Percentiles rank a stretch among this genome's conserved stretches.
These are phyloP conservation scores for Aspergillus oerlinghausenensis DNA, from an alignment of 2,329 filamentous ascomycete species.

Conservation along the genomic window DNA sequence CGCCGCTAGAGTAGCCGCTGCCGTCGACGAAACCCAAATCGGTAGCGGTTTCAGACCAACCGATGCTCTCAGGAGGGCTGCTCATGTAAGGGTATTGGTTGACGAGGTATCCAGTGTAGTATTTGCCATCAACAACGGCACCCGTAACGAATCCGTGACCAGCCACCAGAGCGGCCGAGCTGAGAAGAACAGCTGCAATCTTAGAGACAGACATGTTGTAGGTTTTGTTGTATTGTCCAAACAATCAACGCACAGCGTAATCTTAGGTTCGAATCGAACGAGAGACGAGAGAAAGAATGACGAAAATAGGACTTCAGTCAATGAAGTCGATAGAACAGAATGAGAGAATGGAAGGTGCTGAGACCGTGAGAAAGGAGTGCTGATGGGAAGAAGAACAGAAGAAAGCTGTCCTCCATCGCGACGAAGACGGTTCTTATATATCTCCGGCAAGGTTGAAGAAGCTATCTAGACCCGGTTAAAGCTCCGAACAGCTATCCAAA, in stretches of 20 bases:
- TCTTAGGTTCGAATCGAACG: conserved; percentile 15
- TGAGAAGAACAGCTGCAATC: conserved; percentile 29
- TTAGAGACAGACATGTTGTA: conserved; percentile 32
- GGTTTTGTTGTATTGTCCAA: conserved; percentile 7
- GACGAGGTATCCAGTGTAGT: conserved; percentile 40
- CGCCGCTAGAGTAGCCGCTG: conserved; percentile 41
- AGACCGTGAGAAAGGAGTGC: conserved; percentile 29
- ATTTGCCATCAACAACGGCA: conserved; percentile 32
- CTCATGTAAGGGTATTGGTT: conserved; percentile 30
- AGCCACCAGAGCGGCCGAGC: conserved; percentile 33
- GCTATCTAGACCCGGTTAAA: not conserved
- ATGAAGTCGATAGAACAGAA: conserved; percentile 28
- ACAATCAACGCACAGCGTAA: conserved; percentile 30
- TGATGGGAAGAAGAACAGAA: conserved; percentile 20
- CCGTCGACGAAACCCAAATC: conserved; percentile 53
- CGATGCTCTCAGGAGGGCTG: conserved; percentile 44
- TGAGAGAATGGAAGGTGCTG: conserved; percentile 25
- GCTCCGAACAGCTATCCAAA: conserved; percentile 11
- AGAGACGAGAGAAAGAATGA: conserved; percentile 22
- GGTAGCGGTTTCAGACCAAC: conserved; percentile 51
- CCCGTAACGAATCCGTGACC: conserved; percentile 38
- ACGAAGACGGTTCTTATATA: conserved; percentile 16
- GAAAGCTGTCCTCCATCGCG: not conserved
- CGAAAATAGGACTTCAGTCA: conserved; percentile 31
- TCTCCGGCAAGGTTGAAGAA: not conserved